Percentiles rank a stretch among this genome's conserved stretches.
Conservation (phyloP, 2,329 filamentous ascomycete species). For the Aspergillus awamori region DNA sequence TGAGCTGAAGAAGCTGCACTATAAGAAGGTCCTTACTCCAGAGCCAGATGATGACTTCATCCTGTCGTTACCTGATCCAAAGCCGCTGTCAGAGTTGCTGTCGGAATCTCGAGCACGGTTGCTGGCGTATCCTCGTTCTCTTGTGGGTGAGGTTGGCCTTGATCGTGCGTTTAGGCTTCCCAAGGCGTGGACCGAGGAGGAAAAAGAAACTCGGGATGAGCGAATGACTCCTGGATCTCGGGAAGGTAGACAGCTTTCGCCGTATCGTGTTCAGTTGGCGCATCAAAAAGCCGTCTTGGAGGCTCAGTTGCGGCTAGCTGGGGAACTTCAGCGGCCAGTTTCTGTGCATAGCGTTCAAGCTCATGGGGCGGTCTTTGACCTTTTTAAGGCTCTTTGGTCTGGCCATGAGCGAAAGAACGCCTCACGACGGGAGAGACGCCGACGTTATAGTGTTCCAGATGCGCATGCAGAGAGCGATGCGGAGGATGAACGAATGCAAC, state of each 20-base stretch:
- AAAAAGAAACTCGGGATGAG: conserved; percentile 36
- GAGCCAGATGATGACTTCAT: conserved; percentile 51
- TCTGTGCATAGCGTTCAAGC: conserved; percentile 67
- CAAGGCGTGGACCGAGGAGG: conserved; percentile 48
- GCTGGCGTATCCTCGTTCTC: conserved; percentile 54
- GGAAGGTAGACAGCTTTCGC: conserved; percentile 61
- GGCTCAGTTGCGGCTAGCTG: conserved; percentile 61
- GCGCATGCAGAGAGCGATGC: conserved; percentile 36
- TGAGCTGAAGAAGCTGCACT: conserved; percentile 52
- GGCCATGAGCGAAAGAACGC: conserved; percentile 56
- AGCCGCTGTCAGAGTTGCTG: conserved; percentile 56
- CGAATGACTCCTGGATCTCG: conserved; percentile 61
- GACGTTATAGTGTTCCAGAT: conserved; percentile 34
- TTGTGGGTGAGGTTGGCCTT: conserved; percentile 65
- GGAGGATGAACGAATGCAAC: conserved; percentile 24
- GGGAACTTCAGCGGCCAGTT: conserved; percentile 59
- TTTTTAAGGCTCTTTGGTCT: conserved; percentile 59
- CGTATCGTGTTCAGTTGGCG: conserved; percentile 58
- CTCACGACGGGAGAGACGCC: conserved; percentile 53
- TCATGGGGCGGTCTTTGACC: conserved; percentile 61
- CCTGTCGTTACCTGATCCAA: conserved; percentile 55
- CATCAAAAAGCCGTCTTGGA: conserved; percentile 63
- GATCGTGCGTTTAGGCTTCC: conserved; percentile 65
- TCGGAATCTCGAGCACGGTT: conserved; percentile 54
- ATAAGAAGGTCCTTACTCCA: conserved; percentile 57